Base-by-base conservation (phyloP, 2,329 filamentous ascomycete genomes). In the Colletotrichum costaricense region DNA sequence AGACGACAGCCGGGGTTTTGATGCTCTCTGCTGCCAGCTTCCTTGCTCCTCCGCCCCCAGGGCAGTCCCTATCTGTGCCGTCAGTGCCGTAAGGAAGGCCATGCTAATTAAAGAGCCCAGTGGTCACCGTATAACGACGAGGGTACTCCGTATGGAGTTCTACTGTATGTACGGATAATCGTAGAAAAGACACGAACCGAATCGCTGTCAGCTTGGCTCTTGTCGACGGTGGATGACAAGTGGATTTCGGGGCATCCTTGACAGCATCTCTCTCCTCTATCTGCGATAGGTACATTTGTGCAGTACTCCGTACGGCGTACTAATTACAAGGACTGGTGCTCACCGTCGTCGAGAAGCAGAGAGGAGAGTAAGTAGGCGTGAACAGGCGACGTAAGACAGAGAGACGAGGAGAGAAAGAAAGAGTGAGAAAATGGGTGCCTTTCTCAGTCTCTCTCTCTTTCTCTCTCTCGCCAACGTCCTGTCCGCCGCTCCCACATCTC, bases 161-260 rank as follows among this genome's bases (percentile, higher is more conserved):
- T 35, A 26, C 26, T 26, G 26, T 26, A 12, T 35, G 33, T 35
- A 35, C 11, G 9, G 30, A 33, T 33, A 9, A 1, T 33, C 30
- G 33, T 35, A 30, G 55, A 54, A 24, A 69, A 56, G 28, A 22
- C 42, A 69, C 30, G 28, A 24, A 24, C 24, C 58, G 59, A 60
- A 62, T 59, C 22, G 42, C 66, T 59, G 54, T 55, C 65, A 59
- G 66, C 66, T 69, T 59, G 66, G 59, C 54, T 59, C 30, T 69
- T 54, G 59, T 72, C 42, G 42, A 59, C 55, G 65, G 70, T 63
- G 70, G 59, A 69, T 60, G 55, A n/a, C 52, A 57, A 68, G 66
- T 64, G 70, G 66, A 42, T 55, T 72, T 59, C 46, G 59, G 42
- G 54, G 28, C 42, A 59, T 60, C 42, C 24, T 69, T 69, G 70